Conservation (phyloP, 2,329 filamentous ascomycete genomes). For the Thielaviopsis punctulata region DNA sequence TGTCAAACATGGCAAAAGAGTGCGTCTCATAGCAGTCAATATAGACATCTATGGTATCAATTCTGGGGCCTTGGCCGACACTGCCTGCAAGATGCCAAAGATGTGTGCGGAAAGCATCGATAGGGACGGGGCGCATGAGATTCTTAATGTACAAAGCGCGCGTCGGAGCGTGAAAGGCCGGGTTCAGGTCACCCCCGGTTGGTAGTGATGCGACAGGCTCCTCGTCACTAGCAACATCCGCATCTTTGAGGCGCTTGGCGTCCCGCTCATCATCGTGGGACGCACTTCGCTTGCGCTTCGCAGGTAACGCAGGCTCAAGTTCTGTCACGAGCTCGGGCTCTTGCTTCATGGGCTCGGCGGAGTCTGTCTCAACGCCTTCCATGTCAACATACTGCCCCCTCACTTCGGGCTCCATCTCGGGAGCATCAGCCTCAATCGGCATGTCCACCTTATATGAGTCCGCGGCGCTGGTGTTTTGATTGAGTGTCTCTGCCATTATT, state of each 20-base stretch:
- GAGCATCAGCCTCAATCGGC: background rate
- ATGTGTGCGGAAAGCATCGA: slow-evolving; percentile 47
- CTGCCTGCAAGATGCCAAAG: slow-evolving; percentile 51
- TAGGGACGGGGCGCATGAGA: slow-evolving; percentile 72
- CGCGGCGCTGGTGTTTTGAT: background rate
- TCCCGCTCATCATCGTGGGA: background rate
- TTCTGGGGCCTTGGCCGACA: slow-evolving; percentile 29
- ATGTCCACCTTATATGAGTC: background rate
- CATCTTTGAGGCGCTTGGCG: slow-evolving; percentile 14
- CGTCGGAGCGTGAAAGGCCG: slow-evolving; percentile 52
- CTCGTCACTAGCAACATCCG: slow-evolving; percentile 22
- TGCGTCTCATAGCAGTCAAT: slow-evolving; percentile 79
- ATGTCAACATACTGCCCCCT: background rate
- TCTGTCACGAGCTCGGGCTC: background rate
- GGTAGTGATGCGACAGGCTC: slow-evolving; percentile 21
- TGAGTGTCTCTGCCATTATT: background rate
- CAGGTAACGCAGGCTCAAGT: background rate
- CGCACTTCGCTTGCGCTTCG: slow-evolving; percentile 3
- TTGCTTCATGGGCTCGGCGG: background rate
- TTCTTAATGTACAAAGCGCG: slow-evolving; percentile 75
- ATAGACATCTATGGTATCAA: slow-evolving; percentile 51
- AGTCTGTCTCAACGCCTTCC: background rate
- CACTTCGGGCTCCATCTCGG: too few relatives aligned
- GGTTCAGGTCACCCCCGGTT: background rate
- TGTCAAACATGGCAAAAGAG: slow-evolving; percentile 60